A percentile compares a stretch with the other conserved stretches of the same genome.
Evolutionary conservation across 192 early-diverging fungal species (phyloP).

Genomic region (Rhizophagus clarus): DNA sequence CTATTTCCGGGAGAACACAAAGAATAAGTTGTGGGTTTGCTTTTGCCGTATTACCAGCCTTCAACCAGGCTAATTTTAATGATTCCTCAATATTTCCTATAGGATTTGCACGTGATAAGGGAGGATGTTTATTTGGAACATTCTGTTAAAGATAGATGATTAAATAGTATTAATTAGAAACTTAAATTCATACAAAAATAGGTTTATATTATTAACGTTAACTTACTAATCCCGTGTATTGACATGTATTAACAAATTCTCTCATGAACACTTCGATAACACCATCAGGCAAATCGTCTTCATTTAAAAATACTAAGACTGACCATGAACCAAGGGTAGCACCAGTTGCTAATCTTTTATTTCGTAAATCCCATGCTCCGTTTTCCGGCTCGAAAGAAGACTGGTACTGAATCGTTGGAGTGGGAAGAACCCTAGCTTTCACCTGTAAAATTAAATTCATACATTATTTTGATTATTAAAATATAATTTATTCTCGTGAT

Average conservation of each 20-base stretch:
- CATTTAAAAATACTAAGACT: conserved; percentile 77
- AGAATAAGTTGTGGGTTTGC: not conserved
- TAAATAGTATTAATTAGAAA: too few relatives aligned
- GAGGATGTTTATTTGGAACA: conserved; percentile 47
- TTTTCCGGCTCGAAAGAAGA: conserved; percentile 52
- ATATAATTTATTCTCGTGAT: conserved; percentile 35
- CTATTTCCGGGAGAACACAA: conserved; percentile 74
- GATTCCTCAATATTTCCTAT: conserved; percentile 70
- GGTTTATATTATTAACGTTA: too few relatives aligned
- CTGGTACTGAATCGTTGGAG: conserved; percentile 26
- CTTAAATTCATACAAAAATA: too few relatives aligned
- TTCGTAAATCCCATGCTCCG: conserved; percentile 88
- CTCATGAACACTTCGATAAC: conserved; percentile 67
- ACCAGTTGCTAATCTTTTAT: conserved; percentile 76
- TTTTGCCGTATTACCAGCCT: conserved; percentile 59
- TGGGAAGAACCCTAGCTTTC: not conserved
- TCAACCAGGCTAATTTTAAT: conserved; percentile 72
- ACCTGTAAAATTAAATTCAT: not conserved
- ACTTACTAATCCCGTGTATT: conserved; percentile 60
- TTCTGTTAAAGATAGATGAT: conserved; percentile 18
- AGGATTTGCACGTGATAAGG: conserved; percentile 52
- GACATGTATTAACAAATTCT: conserved; percentile 69
- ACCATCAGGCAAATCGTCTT: conserved; percentile 62
- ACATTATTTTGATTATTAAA: conserved; percentile 1
- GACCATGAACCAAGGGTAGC: conserved; percentile 78